Evolutionary conservation across 1,284 basidiomycete genomes (phyloP).

Genomic region (Malassezia pachydermatis): DNA sequence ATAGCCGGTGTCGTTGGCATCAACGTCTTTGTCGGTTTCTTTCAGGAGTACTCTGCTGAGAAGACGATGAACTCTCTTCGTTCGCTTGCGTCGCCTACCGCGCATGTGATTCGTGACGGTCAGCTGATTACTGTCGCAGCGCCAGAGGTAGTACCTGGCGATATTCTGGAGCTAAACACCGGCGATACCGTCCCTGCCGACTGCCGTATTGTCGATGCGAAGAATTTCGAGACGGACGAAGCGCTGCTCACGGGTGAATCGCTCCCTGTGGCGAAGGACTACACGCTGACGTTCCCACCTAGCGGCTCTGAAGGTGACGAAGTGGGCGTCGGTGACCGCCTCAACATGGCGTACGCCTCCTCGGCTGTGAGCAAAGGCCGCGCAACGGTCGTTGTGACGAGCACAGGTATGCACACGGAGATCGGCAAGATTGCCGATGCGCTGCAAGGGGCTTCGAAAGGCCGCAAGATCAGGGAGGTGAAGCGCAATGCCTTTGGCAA

Average conservation of each 20-base stretch:
- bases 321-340: constrained; percentile 54
- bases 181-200: constrained; percentile 46
- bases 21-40: constrained; percentile 52
- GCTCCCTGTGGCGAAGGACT: constrained; percentile 57
- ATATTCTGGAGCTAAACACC: constrained; percentile 46
- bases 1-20: constrained; percentile 58
- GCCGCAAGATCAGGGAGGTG: constrained; percentile 45
- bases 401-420: constrained; percentile 56
- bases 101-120: constrained; percentile 55
- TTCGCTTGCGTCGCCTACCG: constrained; percentile 57
- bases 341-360: constrained; percentile 57
- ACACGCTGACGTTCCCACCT: constrained; percentile 24
- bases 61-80: constrained; percentile 57
- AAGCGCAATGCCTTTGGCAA: constrained; percentile 53
- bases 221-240: constrained; percentile 54
- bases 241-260: constrained; percentile 62
- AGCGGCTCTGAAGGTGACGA: constrained; percentile 23
- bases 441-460: constrained; percentile 35
- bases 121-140: constrained; percentile 54
- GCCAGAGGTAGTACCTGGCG: constrained; percentile 56
- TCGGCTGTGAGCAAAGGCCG: constrained; percentile 61
- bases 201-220: constrained; percentile 40
- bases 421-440: constrained; percentile 45
- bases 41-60: constrained; percentile 56
- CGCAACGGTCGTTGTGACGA: constrained; percentile 56